Evolutionary conservation across 768 basidiomycete species (phyloP).

Genomic region (Dacryopinax spathularia): DNA sequence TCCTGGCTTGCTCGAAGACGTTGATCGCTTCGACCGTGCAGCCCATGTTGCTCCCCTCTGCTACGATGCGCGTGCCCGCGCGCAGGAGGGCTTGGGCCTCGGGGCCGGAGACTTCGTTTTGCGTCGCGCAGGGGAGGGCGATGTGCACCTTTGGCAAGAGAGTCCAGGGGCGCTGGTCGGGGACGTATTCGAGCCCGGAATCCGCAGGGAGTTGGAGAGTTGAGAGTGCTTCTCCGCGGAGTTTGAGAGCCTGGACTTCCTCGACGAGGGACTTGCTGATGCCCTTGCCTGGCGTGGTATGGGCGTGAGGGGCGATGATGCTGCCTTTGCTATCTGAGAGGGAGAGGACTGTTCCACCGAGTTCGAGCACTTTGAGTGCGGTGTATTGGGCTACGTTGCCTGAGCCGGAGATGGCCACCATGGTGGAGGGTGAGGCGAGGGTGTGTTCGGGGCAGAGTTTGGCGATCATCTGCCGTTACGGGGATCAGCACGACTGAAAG

Average conservation of each 20-base stretch:
- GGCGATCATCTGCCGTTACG: constrained; percentile 37
- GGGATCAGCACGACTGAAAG: too few species aligned
- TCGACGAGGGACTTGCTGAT: constrained; percentile 44
- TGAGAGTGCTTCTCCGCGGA: constrained; percentile 36
- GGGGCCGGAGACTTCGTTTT: constrained; percentile 53
- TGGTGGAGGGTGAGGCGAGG: constrained; percentile 32
- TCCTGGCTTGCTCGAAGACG: constrained; percentile 51
- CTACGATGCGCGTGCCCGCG: constrained; percentile 55
- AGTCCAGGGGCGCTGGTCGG: constrained; percentile 53
- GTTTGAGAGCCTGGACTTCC: constrained; percentile 39
- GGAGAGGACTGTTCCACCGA: constrained; percentile 54
- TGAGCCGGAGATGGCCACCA: constrained; percentile 47
- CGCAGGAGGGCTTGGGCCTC: constrained; percentile 57
- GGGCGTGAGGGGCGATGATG: constrained; percentile 35
- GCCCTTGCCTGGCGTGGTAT: constrained; percentile 23
- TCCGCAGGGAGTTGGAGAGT: constrained; percentile 24
- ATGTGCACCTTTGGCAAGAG: constrained; percentile 48
- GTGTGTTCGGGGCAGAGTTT: constrained; percentile 43
- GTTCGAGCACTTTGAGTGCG: constrained; percentile 61
- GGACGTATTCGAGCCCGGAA: constrained; percentile 36
- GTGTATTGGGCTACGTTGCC: constrained; percentile 68
- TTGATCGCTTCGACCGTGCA: constrained; percentile 59
- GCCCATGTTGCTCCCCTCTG: constrained; percentile 69
- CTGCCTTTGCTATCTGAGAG: constrained; percentile 65
- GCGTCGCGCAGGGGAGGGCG: constrained; percentile 55